Base-by-base conservation (phyloP, 768 basidiomycete genomes). In the Lactifluus piperatus region DNA sequence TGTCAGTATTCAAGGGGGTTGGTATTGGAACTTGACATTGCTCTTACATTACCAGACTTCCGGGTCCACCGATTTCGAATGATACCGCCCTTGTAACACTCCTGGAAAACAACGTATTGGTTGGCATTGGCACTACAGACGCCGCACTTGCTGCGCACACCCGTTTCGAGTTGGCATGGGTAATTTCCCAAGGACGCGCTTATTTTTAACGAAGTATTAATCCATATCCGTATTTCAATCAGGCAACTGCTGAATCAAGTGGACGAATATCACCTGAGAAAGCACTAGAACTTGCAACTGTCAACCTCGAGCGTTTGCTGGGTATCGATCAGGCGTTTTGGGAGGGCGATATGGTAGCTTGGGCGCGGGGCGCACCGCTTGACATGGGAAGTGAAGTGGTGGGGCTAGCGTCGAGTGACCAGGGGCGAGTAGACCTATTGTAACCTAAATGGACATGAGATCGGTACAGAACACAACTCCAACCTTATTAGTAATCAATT, bases 51-150 rank as follows among this genome's bases (percentile, higher is more conserved):
- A 52, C 32, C 62, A 82, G 85, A 68, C 70, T 83, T 41, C 81
- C 87, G 26, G 90, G 91, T 1, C 84, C 84, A 1, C 91, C 91
- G 0, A 68, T 85, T 10, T 55, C 62, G 10, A 71, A 75, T 20
- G 74, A 85, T 5, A 84, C 79, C 1, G 72, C 82, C 0, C 70
- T 86, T 8, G 75, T 76, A 6, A 75, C 71, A 1, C 74, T 93
- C 32, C 70, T 86, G 13, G 69, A 75, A 5, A 76, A 82, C 29
- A 81, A 82, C 6, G 83, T 94, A 3, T 81, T 81, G 20, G 80
- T 86, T 8, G 85, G 76, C 0, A 67, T 88, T 20, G 86, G 83
- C 20, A 60, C 77, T 3, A 49, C 43, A n/a, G 70, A 75, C 8
- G 70, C 67, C 4, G 65, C 66, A 47, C 67, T 71, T n/a, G 72